Evolutionary conservation across 2,329 filamentous ascomycete genomes (phyloP), one percentile per base, ranked within the genome.

Genomic region (Thielaviopsis ethacetica): DNA sequence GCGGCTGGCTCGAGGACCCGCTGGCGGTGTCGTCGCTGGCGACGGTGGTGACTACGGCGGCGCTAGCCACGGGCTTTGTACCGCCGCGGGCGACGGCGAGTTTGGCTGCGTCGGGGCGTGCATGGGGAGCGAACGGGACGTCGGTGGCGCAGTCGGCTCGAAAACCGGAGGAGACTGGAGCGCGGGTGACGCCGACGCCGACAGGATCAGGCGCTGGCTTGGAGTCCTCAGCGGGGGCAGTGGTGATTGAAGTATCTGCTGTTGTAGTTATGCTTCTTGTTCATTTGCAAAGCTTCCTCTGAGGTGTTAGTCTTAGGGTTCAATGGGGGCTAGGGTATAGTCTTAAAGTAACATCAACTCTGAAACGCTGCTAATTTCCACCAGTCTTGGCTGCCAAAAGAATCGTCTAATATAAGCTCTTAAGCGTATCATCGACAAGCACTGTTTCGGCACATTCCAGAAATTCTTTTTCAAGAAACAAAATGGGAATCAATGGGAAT

Each of bases 21-120:
- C 44, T 56, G 47, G 21, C 17, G n/a, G 10, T 41, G 41, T n/a
- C 41, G 17, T 47, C 41, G 15, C 67, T 64, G 54, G 63, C 68
- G 7, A 66, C 64, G 62, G 67, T 64, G 19, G 64, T 63, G 26
- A 65, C 60, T 38, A 65, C 64, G 61, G 63, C 67, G 38, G 59
- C 62, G 51, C 59, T 65, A 58, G 61, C 62, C 54, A 63, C 63
- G 22, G 56, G 38, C 51, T 53, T 52, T 30, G 41, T 30, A 22
- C 24, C 9, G 21, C 30, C 44, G 13, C 24, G 12, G 41, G 21
- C 53, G 41, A 19, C 30, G 4, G 22, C 38, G 52, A 49, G 24
- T n/a, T 24, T 54, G 54, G n/a, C 30, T 22, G 51, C 26, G 24
- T 19, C 53, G n/a, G 49, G n/a, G 12, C 7, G 15, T 47, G 17